phyloP scores from a whole-genome alignment of 345 rosid species.

The Populus tremula region DNA sequence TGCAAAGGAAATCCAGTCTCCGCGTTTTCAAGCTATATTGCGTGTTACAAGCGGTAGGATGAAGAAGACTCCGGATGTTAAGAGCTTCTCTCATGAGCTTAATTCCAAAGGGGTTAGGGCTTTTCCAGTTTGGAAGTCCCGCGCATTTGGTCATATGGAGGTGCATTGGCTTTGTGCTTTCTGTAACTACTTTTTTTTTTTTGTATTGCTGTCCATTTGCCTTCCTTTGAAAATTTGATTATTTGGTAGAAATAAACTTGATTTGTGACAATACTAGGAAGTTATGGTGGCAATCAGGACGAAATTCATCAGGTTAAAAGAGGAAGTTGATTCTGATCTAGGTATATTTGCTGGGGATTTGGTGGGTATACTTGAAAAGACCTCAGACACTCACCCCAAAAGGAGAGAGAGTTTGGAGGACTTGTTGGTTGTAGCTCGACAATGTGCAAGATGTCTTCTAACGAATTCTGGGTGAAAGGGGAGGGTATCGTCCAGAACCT shows the following conservation, averaged over 20 bases:
- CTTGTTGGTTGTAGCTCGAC: constrained; percentile 67
- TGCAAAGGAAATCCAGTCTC: constrained; percentile 80
- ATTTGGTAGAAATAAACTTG: neutral
- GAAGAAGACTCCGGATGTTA: constrained; percentile 73
- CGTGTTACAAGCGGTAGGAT: constrained; percentile 82
- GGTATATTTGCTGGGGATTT: constrained; percentile 87
- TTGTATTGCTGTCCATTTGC: neutral
- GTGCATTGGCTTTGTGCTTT: constrained; percentile 21
- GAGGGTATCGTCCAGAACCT: constrained; percentile 84
- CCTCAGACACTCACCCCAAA: constrained; percentile 58
- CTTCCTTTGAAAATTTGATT: neutral
- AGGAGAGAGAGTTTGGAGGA: constrained; percentile 78
- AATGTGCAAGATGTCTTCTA: constrained; percentile 76
- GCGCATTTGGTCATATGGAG: constrained; percentile 90
- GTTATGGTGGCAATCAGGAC: constrained; percentile 72
- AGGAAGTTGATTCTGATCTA: constrained; percentile 85
- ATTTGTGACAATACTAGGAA: constrained; percentile 52
- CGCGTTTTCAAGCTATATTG: constrained; percentile 78
- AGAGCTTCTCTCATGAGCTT: constrained; percentile 97
- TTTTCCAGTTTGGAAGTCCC: constrained; percentile 83
- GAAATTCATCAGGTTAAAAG: constrained; percentile 83
- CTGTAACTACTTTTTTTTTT: neutral
- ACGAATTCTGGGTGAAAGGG: constrained; percentile 83
- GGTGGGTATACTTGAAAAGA: constrained; percentile 74
- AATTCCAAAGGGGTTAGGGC: constrained; percentile 95